Conservation (phyloP, 768 basidiomycete species). For the Lanmaoa rubissima region DNA sequence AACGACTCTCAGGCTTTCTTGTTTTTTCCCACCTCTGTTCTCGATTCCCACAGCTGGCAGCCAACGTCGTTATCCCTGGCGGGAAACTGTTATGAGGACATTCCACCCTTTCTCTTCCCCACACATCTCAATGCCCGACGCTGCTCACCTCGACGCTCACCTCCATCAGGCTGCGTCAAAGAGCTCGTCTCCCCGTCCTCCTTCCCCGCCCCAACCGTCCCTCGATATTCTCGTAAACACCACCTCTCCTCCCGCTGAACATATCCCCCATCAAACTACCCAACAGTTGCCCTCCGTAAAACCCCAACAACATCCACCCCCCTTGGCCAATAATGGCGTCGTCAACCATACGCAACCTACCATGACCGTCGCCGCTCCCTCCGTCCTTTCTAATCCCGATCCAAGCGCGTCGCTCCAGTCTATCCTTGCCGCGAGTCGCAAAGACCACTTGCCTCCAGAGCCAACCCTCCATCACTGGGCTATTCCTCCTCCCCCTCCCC, state of each 20-base stretch:
- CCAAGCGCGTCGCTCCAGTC: constrained; percentile 41
- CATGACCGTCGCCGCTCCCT: constrained; percentile 30
- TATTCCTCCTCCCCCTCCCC: constrained; percentile 29
- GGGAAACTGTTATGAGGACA: constrained; percentile 45
- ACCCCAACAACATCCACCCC: constrained; percentile 19
- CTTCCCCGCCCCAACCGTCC: constrained; percentile 39
- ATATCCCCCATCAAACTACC: constrained; percentile 33
- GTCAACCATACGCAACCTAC: constrained; percentile 29
- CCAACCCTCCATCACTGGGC: constrained; percentile 40
- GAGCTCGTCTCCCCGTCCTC: constrained; percentile 49
- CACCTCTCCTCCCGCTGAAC: constrained; percentile 24
- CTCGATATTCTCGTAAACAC: constrained; percentile 39
- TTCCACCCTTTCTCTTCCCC: constrained; percentile 44
- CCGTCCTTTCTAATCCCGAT: constrained; percentile 38
- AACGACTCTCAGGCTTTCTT: constrained; percentile 28
- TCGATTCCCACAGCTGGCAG: constrained; percentile 46
- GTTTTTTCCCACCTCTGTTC: constrained; percentile 47
- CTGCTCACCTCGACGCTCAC: constrained; percentile 33
- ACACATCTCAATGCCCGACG: constrained; percentile 42
- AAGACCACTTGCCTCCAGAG: constrained; percentile 32
- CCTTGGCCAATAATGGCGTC: constrained; percentile 27
- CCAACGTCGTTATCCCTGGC: constrained; percentile 37
- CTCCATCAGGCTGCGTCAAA: constrained; percentile 32
- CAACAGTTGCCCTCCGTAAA: constrained; percentile 33
- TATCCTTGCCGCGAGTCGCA: constrained; percentile 34